Base-by-base conservation (phyloP, 2,329 filamentous ascomycete genomes). In the Aphanocladium album region DNA sequence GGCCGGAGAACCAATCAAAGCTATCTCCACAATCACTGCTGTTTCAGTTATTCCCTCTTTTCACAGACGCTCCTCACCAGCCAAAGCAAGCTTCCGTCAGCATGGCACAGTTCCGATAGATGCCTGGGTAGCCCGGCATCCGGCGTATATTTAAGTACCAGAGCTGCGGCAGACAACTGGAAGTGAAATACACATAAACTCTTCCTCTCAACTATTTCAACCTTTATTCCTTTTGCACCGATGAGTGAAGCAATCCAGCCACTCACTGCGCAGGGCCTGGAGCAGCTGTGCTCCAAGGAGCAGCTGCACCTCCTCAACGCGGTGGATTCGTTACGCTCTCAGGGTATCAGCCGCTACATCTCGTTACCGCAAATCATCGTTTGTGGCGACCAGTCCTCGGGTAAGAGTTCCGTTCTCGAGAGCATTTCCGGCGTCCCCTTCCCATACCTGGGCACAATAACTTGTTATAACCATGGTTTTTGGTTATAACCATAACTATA, bases 351-450 rank as follows among this genome's bases (percentile, higher is more conserved):
- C 33, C 68, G 70, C 7, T 73, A 71, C 27, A 64, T 77, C 17
- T 70, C 72, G 12, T 66, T 80, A 0, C 79, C 79, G 1, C 76
- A 80, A 59, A 65, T 82, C n/a, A 76, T 84, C 2, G 80, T 84
- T n/a, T 81, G 77, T 57, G 82, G 83, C 6, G 78, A 83, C 57
- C 81, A 84, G 64, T 81, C 79, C 0, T 76, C 77, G 2, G 83
- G 82, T 1, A 87, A 87, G 65, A 83, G 79, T 49, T 84, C 81
- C 0, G 79, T 85, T 0, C 73, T 87, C 0, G 82, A 86, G 63
- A 81, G 80, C 0, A 78, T 87, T 21, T 82, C 82, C 0, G 76
- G 79, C 7, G 77, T 86, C 1, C 9, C 30, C 9, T 30, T n/a
- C n/a, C n/a, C 37, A 41, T 41, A 41, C 37, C 37, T 41, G 37